Percentiles rank a stretch among this genome's conserved stretches.
These are phyloP conservation scores for Odontarrhena argentea DNA, from an alignment of 345 rosid genomes.

Conservation along the genomic window DNA sequence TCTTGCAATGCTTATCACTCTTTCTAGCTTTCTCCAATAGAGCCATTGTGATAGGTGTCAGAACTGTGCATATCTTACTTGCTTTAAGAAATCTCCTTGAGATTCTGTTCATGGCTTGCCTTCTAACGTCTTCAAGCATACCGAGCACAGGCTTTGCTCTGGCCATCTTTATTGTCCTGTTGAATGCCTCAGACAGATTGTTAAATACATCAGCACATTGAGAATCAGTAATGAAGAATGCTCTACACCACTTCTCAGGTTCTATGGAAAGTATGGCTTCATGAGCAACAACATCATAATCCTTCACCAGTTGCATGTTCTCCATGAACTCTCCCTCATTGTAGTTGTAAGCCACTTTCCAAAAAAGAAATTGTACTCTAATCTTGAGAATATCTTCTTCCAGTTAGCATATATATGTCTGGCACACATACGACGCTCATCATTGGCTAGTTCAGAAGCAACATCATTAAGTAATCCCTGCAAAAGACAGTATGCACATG, in stretches of 20 bases:
- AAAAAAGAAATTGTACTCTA: neutral
- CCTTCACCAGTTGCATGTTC: neutral
- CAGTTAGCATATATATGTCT: neutral
- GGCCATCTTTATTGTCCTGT: neutral
- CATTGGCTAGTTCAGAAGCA: neutral
- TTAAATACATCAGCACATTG: slow-evolving; percentile 6
- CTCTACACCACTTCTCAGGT: neutral
- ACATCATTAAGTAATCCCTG: neutral
- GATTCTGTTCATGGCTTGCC: neutral
- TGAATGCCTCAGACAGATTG: neutral
- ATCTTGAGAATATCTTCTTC: neutral
- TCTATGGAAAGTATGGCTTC: neutral
- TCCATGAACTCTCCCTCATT: neutral
- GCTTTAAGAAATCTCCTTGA: neutral
- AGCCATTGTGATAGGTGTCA: neutral
- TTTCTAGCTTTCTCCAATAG: too few species aligned
- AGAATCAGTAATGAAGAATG: neutral
- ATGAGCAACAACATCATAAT: neutral
- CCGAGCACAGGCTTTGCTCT: neutral
- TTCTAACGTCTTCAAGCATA: neutral
- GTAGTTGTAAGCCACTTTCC: neutral
- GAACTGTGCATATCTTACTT: neutral
- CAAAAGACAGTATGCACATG: too few species aligned
- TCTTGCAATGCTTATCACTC: neutral
- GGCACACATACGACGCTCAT: neutral